Evolutionary conservation across 2,329 filamentous ascomycete genomes (phyloP), one percentile per base, ranked within the genome.

Genomic region (Epicoccum sorghinum): DNA sequence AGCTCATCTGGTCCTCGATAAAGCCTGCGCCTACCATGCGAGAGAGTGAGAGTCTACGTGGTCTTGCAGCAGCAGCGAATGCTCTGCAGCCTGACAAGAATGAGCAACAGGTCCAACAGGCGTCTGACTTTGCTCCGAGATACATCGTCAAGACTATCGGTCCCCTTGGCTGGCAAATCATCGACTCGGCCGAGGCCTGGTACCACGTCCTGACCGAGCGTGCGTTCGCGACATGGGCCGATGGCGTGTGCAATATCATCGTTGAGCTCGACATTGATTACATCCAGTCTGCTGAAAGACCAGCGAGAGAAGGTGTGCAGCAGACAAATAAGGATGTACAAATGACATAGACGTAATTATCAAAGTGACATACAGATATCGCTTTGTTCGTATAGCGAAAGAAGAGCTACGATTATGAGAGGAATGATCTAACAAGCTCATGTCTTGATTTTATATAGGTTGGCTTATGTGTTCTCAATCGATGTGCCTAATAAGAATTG

Each of bases 31-130:
- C 2, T 9, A 1, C 7, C 39, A 14, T 22, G 5, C 1, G 25
- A 12, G 4, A 6, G 12, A 9, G 7, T 1, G 67, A 72, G 36
- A 62, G 54, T 8, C 62, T 74, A 3, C 62, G 64, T 10, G 69
- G 68, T 8, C 65, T 74, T 9, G 70, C 71, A 27, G 67, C 62
- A 12, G 70, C 70, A 10, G 71, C 71, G 4, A 69, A 66, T 29
- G 65, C 66, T 18, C 46, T 71, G 12, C 60, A 70, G 32, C 55
- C 53, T 29, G 62, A 63, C 27, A 40, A 53, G 29, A 35, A 45
- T 37, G 39, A 47, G 9, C 44, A 46, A 25, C 25, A 48, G 6
- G 29, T 10, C n/a, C 32, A 14, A 8, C n/a, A 8, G 8, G 8
- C 12, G 7, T 6, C 14, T 7, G 10, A 5, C 12, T 29, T 14